A percentile compares a stretch with the other conserved stretches of the same genome.
phyloP scores from a whole-genome alignment of 2,329 filamentous ascomycete genomes.

The Emergomyces africanus region DNA sequence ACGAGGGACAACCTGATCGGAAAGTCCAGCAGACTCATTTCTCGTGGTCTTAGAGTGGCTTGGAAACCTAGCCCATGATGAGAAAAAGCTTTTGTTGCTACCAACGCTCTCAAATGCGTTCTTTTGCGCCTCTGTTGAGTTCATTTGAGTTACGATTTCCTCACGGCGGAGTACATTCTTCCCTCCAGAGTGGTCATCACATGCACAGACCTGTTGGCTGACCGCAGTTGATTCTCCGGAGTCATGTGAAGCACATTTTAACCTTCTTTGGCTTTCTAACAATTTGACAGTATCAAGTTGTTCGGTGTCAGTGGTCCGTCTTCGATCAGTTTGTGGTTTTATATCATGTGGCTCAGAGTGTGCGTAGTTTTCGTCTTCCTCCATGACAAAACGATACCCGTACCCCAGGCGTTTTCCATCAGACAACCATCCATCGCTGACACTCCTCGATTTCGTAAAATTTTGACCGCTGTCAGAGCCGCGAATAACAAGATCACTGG shows the following conservation, averaged over 20 bases:
- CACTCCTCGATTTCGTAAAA: constrained; percentile 1
- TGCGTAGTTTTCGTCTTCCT: constrained; percentile 7
- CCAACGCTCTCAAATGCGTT: neutral
- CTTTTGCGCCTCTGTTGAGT: neutral
- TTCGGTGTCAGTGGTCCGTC: neutral
- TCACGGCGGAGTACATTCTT: neutral
- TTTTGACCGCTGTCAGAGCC: neutral
- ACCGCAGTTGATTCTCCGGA: neutral
- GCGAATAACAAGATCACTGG: neutral
- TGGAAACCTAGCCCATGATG: constrained; percentile 14
- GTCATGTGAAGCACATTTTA: neutral
- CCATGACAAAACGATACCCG: constrained; percentile 24
- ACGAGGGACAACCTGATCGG: constrained; percentile 12
- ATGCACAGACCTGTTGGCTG: neutral
- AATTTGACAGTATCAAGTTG: neutral
- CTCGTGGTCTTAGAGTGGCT: constrained; percentile 11
- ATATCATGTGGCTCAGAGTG: neutral
- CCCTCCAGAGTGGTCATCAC: neutral
- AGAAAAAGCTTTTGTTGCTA: constrained; percentile 1
- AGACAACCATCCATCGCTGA: constrained; percentile 31
- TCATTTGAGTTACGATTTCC: neutral
- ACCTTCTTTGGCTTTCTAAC: neutral
- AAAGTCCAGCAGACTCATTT: constrained; percentile 7
- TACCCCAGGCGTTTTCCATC: constrained; percentile 28
- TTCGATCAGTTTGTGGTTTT: neutral